phyloP scores from a whole-genome alignment of 1,284 basidiomycete species.

The Tetrapyrgos nigripes region DNA sequence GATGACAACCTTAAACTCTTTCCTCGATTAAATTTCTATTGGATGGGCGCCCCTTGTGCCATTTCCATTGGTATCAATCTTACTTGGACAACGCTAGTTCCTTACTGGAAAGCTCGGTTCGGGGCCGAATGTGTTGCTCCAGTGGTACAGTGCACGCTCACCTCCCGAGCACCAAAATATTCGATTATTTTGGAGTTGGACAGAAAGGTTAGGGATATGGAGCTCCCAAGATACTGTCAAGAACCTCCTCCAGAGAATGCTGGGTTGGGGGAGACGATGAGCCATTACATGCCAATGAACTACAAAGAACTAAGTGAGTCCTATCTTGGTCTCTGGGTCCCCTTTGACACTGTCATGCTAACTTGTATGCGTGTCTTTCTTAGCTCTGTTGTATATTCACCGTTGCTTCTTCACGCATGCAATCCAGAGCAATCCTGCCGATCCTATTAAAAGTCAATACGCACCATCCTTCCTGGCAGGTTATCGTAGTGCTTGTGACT shows the following conservation, averaged over 20 bases:
- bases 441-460: conserved; percentile 68
- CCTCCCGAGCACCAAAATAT: conserved; percentile 70
- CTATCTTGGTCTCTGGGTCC: conserved; percentile 2
- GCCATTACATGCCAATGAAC: conserved; percentile 69
- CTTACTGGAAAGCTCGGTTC: conserved; percentile 76
- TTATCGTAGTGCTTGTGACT: conserved; percentile 65
- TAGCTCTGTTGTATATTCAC: conserved; percentile 71
- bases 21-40: not conserved
- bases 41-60: not conserved
- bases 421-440: conserved; percentile 57
- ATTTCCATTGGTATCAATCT: not conserved
- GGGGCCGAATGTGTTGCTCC: conserved; percentile 70
- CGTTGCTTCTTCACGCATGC: conserved; percentile 74
- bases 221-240: conserved; percentile 58
- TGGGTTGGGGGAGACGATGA: conserved; percentile 60
- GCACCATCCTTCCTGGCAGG: conserved; percentile 72
- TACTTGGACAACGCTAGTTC: conserved; percentile 63
- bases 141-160: conserved; percentile 69
- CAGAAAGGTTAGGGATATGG: conserved; percentile 67
- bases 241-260: conserved; percentile 46
- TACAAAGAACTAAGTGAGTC: conserved; percentile 68
- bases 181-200: conserved; percentile 67
- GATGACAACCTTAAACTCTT: not conserved
- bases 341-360: not conserved
- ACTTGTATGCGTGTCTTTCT: not conserved